These are phyloP conservation scores for Dalbergia cultrata DNA, from an alignment of 306 rosid genomes.

Conservation along the genomic window DNA sequence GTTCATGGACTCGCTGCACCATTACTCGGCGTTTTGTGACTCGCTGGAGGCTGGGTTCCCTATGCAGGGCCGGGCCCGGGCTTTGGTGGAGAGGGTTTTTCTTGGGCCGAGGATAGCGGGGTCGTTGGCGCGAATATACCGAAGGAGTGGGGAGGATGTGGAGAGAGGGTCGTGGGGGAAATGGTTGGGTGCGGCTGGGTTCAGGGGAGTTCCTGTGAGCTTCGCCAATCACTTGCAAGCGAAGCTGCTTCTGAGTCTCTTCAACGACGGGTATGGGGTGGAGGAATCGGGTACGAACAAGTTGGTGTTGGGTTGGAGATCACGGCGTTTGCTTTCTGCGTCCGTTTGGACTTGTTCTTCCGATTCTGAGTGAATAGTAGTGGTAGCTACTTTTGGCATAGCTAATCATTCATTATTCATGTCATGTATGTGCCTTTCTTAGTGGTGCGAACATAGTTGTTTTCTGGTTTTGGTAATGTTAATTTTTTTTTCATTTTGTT, in stretches of 20 bases:
- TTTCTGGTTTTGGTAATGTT: not conserved
- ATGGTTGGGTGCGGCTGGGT: slow-evolving; percentile 65
- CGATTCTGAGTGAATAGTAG: slow-evolving; percentile 4
- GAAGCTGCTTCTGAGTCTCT: slow-evolving; percentile 71
- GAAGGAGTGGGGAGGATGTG: slow-evolving; percentile 38
- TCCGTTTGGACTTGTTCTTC: slow-evolving; percentile 70
- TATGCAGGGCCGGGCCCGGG: slow-evolving; percentile 70
- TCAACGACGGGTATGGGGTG: slow-evolving; percentile 81
- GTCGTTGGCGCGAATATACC: slow-evolving; percentile 66
- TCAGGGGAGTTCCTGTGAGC: slow-evolving; percentile 58
- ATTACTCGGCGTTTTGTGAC: slow-evolving; percentile 80
- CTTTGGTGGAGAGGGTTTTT: slow-evolving; percentile 81
- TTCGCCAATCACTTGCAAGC: slow-evolving; percentile 86
- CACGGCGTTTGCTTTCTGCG: slow-evolving; percentile 75
- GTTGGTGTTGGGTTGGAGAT: slow-evolving; percentile 81
- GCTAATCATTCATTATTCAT: not conserved
- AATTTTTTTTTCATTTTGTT: no score
- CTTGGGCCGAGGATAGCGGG: slow-evolving; percentile 74
- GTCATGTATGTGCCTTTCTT: not conserved
- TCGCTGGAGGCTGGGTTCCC: slow-evolving; percentile 85
- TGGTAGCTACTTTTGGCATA: not conserved
- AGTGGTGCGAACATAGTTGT: not conserved
- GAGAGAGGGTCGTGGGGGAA: slow-evolving; percentile 67
- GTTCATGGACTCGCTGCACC: slow-evolving; percentile 76
- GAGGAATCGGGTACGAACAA: slow-evolving; percentile 65